Conservation (phyloP, 495 filamentous ascomycete species). For the Penicillium crystallinum region DNA sequence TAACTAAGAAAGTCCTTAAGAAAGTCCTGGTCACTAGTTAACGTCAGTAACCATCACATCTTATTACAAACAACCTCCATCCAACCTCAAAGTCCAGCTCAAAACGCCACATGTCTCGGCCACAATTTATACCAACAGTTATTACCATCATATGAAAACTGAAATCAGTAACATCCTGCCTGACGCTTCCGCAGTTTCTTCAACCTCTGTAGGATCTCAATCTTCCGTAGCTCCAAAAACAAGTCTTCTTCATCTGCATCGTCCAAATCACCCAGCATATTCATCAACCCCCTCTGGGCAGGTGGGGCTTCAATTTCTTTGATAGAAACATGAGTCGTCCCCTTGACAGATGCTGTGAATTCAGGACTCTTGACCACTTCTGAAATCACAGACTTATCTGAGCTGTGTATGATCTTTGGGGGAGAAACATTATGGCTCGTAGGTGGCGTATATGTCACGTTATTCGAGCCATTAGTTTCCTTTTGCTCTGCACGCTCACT, state of each 20-base stretch:
- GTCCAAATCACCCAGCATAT: conserved; percentile 28
- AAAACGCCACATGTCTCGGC: not conserved
- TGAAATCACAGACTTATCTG: not conserved
- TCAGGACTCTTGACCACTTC: conserved; percentile 4
- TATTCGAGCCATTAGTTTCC: not conserved
- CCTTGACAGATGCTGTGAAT: conserved; percentile 1
- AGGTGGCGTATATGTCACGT: not conserved
- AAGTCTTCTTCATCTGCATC: conserved; percentile 41
- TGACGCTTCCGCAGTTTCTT: conserved; percentile 31
- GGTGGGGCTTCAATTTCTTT: conserved; percentile 13
- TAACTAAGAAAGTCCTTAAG: too few species aligned
- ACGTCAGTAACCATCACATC: too few species aligned
- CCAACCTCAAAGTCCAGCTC: too few species aligned
- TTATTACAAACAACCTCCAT: too few species aligned
- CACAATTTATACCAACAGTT: not conserved
- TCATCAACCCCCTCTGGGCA: conserved; percentile 17
- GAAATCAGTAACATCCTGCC: conserved; percentile 17
- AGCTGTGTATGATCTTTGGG: not conserved
- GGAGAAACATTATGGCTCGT: not conserved
- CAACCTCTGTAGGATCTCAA: conserved; percentile 40
- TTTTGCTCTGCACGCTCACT: not conserved
- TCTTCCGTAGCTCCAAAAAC: conserved; percentile 34
- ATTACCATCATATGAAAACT: not conserved
- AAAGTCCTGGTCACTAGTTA: too few species aligned
- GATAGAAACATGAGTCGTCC: conserved; percentile 10